phyloP scores from a whole-genome alignment of 2,329 filamentous ascomycete species.

The Hysterium pulicare region DNA sequence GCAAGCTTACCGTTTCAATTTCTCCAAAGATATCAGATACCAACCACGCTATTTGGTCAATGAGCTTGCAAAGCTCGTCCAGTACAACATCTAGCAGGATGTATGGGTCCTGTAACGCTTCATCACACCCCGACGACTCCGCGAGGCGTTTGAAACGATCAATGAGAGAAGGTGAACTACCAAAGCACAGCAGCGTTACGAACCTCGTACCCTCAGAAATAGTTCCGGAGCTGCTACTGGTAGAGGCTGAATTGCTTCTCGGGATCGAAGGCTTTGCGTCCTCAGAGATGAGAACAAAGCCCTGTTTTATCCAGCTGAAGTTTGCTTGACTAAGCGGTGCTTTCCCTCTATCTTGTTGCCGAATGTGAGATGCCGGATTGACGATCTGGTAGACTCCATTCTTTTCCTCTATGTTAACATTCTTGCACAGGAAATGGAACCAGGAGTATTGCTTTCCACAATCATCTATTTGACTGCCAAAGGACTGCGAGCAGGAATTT shows the following conservation, averaged over 20 bases:
- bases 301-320: constrained; percentile 24
- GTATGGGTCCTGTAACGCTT: constrained; percentile 29
- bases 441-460: constrained; percentile 18
- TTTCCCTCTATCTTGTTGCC: too few species aligned
- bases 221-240: constrained; percentile 12
- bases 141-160: constrained; percentile 15
- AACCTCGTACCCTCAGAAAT: neutral
- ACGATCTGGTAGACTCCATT: too few species aligned
- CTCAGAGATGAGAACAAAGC: constrained; percentile 24
- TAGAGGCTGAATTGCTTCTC: too few species aligned
- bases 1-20: constrained; percentile 26
- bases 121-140: constrained; percentile 12
- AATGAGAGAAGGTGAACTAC: constrained; percentile 16
- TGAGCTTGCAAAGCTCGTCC: constrained; percentile 27
- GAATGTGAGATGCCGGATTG: too few species aligned
- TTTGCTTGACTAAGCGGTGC: constrained; percentile 19
- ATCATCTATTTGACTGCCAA: constrained; percentile 18
- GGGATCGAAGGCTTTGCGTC: too few species aligned
- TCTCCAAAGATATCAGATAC: constrained; percentile 27
- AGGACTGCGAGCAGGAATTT: constrained; percentile 25
- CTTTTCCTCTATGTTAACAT: constrained; percentile 9
- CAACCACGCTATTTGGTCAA: constrained; percentile 29
- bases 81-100: constrained; percentile 28
- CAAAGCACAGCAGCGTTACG: constrained; percentile 29
- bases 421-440: constrained; percentile 31